A percentile compares a stretch with the other conserved stretches of the same genome.
Conservation (phyloP, 1,284 basidiomycete species). For the Sporisorium iseilematis-ciliati region DNA sequence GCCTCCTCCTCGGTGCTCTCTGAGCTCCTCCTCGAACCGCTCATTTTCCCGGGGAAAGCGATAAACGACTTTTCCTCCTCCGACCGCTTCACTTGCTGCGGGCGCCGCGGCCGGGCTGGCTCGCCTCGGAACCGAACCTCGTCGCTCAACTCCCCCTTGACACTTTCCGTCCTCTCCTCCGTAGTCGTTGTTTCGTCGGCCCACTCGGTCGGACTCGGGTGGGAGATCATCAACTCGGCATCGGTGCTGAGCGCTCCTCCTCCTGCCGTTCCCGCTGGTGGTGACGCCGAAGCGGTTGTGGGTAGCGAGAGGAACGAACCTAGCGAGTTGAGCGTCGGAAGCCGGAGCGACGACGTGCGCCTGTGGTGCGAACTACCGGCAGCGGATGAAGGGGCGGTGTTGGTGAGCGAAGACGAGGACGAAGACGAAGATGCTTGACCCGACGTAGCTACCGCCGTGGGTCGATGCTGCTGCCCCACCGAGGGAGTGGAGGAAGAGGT, state of each 20-base stretch:
- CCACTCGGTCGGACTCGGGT: conserved; percentile 41
- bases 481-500: too few species aligned
- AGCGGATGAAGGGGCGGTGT: neutral
- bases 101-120: neutral
- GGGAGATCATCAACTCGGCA: conserved; percentile 42
- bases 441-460: neutral
- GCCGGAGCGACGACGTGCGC: conserved; percentile 30
- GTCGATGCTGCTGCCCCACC: too few species aligned
- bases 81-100: too few species aligned
- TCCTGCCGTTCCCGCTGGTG: neutral
- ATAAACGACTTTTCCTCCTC: conserved; percentile 24
- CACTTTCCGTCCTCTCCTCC: too few species aligned
- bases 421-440: neutral
- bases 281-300: conserved; percentile 17
- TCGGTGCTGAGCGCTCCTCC: conserved; percentile 32
- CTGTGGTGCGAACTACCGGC: too few species aligned
- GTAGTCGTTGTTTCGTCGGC: conserved; percentile 20
- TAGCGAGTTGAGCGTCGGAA: conserved; percentile 40
- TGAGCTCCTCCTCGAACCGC: neutral
- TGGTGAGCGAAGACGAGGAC: neutral
- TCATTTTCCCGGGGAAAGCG: conserved; percentile 20
- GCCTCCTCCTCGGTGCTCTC: too few species aligned
- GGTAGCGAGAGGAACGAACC: conserved; percentile 30
- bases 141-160: conserved; percentile 16
- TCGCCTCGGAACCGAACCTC: conserved; percentile 25